Evolutionary conservation across 2,329 filamentous ascomycete genomes (phyloP), one percentile per base, ranked within the genome.

Genomic region (Fusarium sp.): DNA sequence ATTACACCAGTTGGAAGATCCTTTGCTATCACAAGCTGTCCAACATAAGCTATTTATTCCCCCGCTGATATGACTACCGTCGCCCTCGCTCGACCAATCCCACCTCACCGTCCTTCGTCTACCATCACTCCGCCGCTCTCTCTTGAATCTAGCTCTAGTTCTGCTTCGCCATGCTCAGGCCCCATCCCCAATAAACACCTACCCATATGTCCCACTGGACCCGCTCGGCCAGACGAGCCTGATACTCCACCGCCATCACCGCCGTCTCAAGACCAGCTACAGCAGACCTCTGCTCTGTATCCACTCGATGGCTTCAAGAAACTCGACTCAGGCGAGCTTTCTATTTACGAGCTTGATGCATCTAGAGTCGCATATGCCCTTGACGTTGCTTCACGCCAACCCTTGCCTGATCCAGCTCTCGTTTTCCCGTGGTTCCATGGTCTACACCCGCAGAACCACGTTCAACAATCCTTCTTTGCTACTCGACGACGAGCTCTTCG

Each of bases 351-450:
- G 45, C 90, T 98, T 73, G 88, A 90, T 77, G 89, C 92, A 33
- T 83, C 85, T 42, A 88, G 88, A 32, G 85, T 98, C 45, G 89
- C 90, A 14, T 85, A 89, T 48, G 94, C 95, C 2, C 78, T 98
- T 37, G 90, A 97, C 71, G 89, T 95, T 76, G 84, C 90, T 64
- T 89, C 95, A 6, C 88, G 90, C 5, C 94, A 97, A 77, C 92
- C 94, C 3, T 85, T 98, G 27, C 95, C 96, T 10, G 90, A 95
- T 60, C 90, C 96, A 0, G 89, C 91, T n/a, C 87, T 90, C 67
- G 93, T 98, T 68, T 99, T 98, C 77, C 96, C 96, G 4, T 99
- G 96, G 96, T 86, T 98, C 27, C 96, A 99, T 82, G 96, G 96
- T 27, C 84, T 98, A 42, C 95, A 98, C 77, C 91, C 93, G 1